Percentiles rank a stretch among this genome's conserved stretches.
phyloP scores from a whole-genome alignment of 257 asterid genomes.

The Plectranthus barbatus region DNA sequence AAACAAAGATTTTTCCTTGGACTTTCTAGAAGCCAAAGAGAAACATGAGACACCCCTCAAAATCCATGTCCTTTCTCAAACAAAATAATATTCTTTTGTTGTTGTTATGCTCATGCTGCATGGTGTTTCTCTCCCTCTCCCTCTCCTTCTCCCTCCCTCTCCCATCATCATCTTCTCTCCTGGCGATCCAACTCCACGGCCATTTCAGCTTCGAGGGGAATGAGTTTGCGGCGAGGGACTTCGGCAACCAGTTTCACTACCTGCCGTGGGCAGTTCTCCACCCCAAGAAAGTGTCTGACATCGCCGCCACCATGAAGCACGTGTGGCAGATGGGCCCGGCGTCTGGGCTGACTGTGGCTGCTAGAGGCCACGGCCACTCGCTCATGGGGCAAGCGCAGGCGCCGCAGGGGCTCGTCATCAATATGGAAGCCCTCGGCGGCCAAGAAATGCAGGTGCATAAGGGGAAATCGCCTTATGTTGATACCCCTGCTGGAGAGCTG shows the following conservation, averaged over 20 bases:
- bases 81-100: constrained; percentile 28
- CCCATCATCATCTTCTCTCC: constrained; percentile 27
- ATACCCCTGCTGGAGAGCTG: constrained; percentile 69
- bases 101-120: constrained; percentile 29
- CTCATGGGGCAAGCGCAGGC: constrained; percentile 73
- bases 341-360: constrained; percentile 57
- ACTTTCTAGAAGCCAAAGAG: constrained; percentile 18
- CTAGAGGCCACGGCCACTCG: constrained; percentile 84
- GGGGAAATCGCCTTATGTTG: constrained; percentile 51
- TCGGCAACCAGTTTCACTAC: constrained; percentile 58
- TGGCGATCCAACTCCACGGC: constrained; percentile 43
- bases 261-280: constrained; percentile 72
- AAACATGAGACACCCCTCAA: constrained; percentile 23
- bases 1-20: no score
- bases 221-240: constrained; percentile 68
- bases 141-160: constrained; percentile 28
- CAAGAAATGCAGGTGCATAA: constrained; percentile 46
- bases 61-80: constrained; percentile 1
- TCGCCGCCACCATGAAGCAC: constrained; percentile 55
- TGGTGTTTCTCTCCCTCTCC: constrained; percentile 30
- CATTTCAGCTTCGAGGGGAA: constrained; percentile 44
- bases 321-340: constrained; percentile 69
- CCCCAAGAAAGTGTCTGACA: constrained; percentile 63
- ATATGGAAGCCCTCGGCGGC: constrained; percentile 49
- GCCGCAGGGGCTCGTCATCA: constrained; percentile 63